phyloP scores from a whole-genome alignment of 345 rosid species.

The Gossypium bickii region DNA sequence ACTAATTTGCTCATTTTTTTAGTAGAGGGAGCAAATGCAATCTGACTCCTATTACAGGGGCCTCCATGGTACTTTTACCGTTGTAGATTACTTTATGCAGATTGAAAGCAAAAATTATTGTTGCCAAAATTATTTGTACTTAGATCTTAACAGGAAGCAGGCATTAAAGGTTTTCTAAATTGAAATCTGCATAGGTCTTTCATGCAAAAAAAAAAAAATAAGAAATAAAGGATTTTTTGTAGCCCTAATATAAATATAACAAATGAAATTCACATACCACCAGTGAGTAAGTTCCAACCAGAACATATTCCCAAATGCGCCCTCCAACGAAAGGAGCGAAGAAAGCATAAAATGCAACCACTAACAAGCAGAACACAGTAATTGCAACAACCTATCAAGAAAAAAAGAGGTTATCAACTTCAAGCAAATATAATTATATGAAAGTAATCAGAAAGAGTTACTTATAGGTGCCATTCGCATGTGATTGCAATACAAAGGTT shows the following conservation, averaged over 20 bases:
- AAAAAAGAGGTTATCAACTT: not conserved
- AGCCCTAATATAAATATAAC: not conserved
- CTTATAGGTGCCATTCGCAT: not conserved
- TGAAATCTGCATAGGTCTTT: not conserved
- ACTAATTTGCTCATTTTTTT: too few species aligned
- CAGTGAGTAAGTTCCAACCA: conserved; percentile 69
- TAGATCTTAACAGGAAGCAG: conserved; percentile 4
- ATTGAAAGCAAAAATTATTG: not conserved
- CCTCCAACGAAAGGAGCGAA: conserved; percentile 96
- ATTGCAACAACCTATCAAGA: conserved; percentile 83
- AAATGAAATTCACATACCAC: conserved; percentile 58
- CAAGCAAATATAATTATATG: not conserved
- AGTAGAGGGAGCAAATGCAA: too few species aligned
- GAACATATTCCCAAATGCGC: conserved; percentile 72
- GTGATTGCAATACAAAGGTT: not conserved
- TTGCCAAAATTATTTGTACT: not conserved
- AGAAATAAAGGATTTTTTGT: not conserved
- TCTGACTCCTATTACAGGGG: too few species aligned
- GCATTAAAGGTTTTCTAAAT: not conserved
- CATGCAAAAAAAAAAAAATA: not conserved
- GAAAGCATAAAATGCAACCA: conserved; percentile 90
- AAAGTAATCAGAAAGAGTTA: not conserved
- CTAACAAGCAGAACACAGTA: conserved; percentile 87
- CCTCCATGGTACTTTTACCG: too few species aligned
- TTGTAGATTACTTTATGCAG: not conserved